Base-by-base conservation (phyloP, 768 basidiomycete genomes). In the Psilocybe subaeruginosa region DNA sequence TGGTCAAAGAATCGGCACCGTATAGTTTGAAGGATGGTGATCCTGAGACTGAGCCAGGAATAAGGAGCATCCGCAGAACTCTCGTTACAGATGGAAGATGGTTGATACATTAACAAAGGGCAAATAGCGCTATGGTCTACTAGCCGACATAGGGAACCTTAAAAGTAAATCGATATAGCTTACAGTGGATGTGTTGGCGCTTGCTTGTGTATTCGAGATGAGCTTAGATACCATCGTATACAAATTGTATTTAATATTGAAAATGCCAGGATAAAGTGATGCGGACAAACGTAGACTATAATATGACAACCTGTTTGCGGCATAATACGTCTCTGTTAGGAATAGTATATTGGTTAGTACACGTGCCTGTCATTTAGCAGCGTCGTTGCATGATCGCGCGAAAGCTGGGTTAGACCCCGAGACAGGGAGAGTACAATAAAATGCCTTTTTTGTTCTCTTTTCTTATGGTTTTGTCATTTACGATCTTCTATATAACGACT, bases 1-100 rank as follows among this genome's bases (percentile, higher is more conserved):
- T 90, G 51, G 70, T 82, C 30, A 69, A 64, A 53, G 69, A 73
- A 53, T 69, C 69, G 11, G 65, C 64, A 23, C 69, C 76, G 29
- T 60, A 63, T 53, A 12, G 14, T 16, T 43, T 43, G 5, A 12
- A 12, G 33, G 47, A 39, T 48, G 35, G 59, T 63, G 19, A 66
- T 8, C 60, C 35, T 9, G 61, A 56, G 2, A 45, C 54, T 2
- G 58, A 66, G 33, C 59, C 62, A 7, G 80, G 78, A 8, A 65
- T 76, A 49, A 58, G 65, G 27, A 76, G 75, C 37, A 69, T 80
- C 47, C 70, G 72, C 17, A 72, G 73, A 53, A 78, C 75, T 33
- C 64, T 81, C 33, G 68, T 81, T 23, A 73, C 68, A 49, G 69
- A 57, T 81, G 80, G 79, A 77, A 70, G 57, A 71, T 75, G 14